Conservation (phyloP, 2,329 filamentous ascomycete genomes). For the Rutstroemia sp. region DNA sequence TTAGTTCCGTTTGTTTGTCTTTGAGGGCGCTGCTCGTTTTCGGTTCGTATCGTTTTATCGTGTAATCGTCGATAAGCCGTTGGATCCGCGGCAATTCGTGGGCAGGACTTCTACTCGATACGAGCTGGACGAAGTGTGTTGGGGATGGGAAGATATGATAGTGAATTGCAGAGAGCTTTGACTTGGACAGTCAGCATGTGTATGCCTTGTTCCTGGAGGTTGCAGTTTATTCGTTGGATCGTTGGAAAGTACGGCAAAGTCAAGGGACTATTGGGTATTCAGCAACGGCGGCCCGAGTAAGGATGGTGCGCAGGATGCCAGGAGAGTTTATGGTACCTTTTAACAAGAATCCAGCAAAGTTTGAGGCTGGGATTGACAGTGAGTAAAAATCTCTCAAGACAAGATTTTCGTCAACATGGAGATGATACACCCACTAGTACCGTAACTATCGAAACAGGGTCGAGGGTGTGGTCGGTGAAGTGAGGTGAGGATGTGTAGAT, state of each 20-base stretch:
- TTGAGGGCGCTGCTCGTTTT: background rate
- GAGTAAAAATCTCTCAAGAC: background rate
- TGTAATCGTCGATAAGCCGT: background rate
- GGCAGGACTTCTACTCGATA: background rate
- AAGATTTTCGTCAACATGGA: slow-evolving; percentile 1
- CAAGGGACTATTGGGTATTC: background rate
- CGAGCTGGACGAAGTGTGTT: background rate
- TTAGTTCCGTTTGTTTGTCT: background rate
- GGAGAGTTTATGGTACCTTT: background rate
- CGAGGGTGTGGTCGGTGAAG: background rate
- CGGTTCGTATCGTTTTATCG: background rate
- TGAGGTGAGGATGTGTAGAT: too few species aligned
- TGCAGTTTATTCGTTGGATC: background rate
- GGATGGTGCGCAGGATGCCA: too few species aligned
- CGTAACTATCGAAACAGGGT: background rate
- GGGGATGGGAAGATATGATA: background rate
- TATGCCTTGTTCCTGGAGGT: background rate
- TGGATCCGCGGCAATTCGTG: background rate
- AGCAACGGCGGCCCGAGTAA: background rate
- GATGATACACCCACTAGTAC: background rate
- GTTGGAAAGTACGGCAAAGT: background rate
- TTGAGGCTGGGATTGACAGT: background rate
- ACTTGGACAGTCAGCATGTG: background rate
- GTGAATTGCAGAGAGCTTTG: background rate
- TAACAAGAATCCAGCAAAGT: background rate